phyloP scores from a whole-genome alignment of 179 eudicot species.

The Corrigiola litoralis region DNA sequence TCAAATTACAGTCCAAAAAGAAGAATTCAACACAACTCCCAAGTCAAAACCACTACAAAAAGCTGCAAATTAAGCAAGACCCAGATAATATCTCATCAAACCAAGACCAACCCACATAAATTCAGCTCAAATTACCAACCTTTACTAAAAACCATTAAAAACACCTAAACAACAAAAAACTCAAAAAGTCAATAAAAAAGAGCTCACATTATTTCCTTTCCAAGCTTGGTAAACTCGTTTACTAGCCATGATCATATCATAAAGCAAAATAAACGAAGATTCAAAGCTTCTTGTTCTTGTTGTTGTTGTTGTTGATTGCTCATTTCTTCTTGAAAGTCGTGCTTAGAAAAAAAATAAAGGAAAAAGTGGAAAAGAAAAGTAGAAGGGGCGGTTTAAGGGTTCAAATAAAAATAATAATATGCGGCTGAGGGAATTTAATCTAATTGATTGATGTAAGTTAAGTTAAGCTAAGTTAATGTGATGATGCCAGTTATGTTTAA shows the following conservation, averaged over 20 bases:
- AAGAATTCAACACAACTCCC: not conserved
- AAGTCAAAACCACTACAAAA: constrained; percentile 6
- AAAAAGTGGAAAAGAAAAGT: constrained; percentile 14
- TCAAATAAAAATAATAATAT: constrained; percentile 13
- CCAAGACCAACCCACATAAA: constrained; percentile 13
- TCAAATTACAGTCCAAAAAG: not conserved
- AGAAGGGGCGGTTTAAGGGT: constrained; percentile 28
- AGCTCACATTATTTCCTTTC: constrained; percentile 46
- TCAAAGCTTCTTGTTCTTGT: constrained; percentile 15
- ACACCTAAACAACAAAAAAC: not conserved
- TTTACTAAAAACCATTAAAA: not conserved
- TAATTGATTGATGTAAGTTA: constrained; percentile 4
- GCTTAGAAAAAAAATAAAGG: not conserved
- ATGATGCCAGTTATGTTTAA: no score
- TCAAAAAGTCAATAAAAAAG: not conserved
- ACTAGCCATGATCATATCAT: constrained; percentile 34
- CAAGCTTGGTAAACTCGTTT: constrained; percentile 42
- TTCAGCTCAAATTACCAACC: constrained; percentile 1
- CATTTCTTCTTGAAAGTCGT: constrained; percentile 33
- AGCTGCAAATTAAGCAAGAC: constrained; percentile 8
- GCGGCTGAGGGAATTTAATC: constrained; percentile 21
- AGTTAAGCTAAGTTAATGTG: not conserved
- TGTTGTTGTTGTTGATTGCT: constrained; percentile 8
- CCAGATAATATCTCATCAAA: constrained; percentile 16
- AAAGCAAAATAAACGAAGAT: constrained; percentile 22